A percentile compares a stretch with the other conserved stretches of the same genome.
These are phyloP conservation scores for Apophysomyces elegans DNA, from an alignment of 371 early-diverging fungal species.

Conservation along the genomic window DNA sequence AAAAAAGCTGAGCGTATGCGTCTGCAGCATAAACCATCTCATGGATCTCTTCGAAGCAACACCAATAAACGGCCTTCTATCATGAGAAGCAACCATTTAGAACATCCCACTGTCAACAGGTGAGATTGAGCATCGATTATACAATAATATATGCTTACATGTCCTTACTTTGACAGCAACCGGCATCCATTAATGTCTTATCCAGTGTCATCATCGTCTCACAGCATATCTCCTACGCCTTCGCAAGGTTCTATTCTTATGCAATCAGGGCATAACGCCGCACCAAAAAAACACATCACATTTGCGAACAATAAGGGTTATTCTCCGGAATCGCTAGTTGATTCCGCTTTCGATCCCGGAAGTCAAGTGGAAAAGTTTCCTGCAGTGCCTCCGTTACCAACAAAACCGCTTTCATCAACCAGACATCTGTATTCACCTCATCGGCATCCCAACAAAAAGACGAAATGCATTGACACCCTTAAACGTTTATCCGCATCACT, in stretches of 20 bases:
- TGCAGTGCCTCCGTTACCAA: slow-evolving; percentile 7
- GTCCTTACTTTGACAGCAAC: background rate
- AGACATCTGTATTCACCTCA: slow-evolving; percentile 20
- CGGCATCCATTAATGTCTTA: background rate
- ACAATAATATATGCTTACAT: background rate
- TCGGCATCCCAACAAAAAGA: slow-evolving; percentile 22
- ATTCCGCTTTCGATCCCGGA: background rate
- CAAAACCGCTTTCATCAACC: background rate
- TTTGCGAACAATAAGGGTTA: slow-evolving; percentile 27
- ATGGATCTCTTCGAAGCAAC: slow-evolving; percentile 15
- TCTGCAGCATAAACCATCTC: slow-evolving; percentile 27
- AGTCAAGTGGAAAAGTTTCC: background rate
- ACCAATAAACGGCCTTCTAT: slow-evolving; percentile 38
- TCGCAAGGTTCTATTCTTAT: slow-evolving; percentile 27
- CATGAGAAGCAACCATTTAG: slow-evolving; percentile 18
- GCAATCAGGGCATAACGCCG: background rate
- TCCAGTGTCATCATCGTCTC: background rate
- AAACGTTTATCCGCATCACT: slow-evolving; percentile 25
- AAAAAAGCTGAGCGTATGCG: slow-evolving; percentile 61
- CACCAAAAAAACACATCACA: slow-evolving; percentile 33
- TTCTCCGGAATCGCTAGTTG: background rate
- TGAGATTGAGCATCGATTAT: background rate
- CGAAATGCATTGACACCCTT: slow-evolving; percentile 18
- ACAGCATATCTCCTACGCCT: slow-evolving; percentile 9
- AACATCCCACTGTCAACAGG: background rate